Evolutionary conservation across 257 asterid species (phyloP).

Genomic region (Petrea volubilis): DNA sequence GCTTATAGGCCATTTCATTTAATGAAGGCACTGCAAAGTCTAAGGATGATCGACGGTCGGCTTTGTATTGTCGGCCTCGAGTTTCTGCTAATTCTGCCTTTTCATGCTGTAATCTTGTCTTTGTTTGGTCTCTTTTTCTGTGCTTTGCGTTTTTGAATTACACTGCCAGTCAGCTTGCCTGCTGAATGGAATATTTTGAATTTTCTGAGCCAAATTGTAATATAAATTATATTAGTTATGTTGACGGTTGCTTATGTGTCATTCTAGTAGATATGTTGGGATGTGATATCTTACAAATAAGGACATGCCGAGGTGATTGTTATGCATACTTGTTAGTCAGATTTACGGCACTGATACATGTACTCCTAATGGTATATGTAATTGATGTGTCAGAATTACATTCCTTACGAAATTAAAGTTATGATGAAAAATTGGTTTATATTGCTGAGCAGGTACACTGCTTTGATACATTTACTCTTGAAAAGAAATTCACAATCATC

Average conservation of each 20-base stretch:
- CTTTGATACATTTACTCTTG: constrained; percentile 36
- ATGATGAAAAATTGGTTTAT: not conserved
- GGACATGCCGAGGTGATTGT: not conserved
- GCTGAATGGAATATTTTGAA: not conserved
- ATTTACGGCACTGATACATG: not conserved
- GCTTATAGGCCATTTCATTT: not conserved
- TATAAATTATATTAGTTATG: not conserved
- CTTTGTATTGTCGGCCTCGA: not conserved
- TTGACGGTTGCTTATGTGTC: not conserved
- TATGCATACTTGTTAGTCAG: not conserved
- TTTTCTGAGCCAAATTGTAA: not conserved
- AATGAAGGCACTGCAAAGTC: not conserved
- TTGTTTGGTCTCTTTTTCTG: not conserved
- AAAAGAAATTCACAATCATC: constrained; percentile 39
- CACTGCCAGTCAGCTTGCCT: not conserved
- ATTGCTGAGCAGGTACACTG: constrained; percentile 36
- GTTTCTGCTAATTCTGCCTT: not conserved
- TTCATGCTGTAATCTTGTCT: not conserved
- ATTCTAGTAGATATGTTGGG: not conserved
- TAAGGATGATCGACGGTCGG: not conserved
- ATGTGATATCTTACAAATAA: not conserved
- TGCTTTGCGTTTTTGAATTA: not conserved
- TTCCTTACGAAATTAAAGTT: not conserved
- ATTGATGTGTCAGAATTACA: not conserved
- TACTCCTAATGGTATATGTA: not conserved